Percentiles rank a stretch among this genome's conserved stretches.
These are phyloP conservation scores for Hirschfeldia incana DNA, from an alignment of 345 rosid genomes.

Conservation along the genomic window DNA sequence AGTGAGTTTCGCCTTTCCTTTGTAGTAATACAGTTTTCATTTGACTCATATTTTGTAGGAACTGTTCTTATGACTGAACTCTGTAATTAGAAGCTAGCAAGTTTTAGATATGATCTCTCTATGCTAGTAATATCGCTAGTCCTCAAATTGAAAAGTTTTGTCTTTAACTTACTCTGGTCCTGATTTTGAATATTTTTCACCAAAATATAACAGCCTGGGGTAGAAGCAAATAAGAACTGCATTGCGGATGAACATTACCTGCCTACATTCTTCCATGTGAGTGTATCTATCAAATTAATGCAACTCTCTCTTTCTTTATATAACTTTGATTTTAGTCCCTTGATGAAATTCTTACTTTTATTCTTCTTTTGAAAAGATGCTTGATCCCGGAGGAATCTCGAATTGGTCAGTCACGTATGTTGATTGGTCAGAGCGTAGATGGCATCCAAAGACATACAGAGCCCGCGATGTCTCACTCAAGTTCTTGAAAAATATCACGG, in stretches of 20 bases:
- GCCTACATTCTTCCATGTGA: conserved; percentile 89
- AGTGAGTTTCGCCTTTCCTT: conserved; percentile 44
- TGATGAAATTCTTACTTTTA: conserved; percentile 2
- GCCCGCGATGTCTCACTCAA: conserved; percentile 60
- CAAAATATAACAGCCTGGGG: conserved; percentile 64
- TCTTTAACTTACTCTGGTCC: conserved; percentile 3
- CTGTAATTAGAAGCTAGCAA: too few relatives aligned
- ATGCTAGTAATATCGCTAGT: too few relatives aligned
- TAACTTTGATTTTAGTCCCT: conserved; percentile 3
- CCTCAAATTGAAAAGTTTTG: not conserved
- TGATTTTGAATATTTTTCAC: not conserved
- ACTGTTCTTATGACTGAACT: too few relatives aligned
- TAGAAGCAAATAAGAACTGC: conserved; percentile 87
- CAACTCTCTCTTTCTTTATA: not conserved
- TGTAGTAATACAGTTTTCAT: not conserved
- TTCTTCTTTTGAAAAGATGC: conserved; percentile 50
- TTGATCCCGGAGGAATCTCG: conserved; percentile 91
- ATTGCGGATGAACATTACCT: conserved; percentile 98
- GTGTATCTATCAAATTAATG: conserved; percentile 33
- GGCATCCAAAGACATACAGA: conserved; percentile 96
- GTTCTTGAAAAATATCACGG: conserved; percentile 79
- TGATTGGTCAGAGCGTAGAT: conserved; percentile 98
- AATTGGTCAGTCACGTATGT: conserved; percentile 95
- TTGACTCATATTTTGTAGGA: not conserved
- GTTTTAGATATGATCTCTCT: too few relatives aligned